Evolutionary conservation across 257 asterid species (phyloP), one percentile per base, ranked within the genome.

Genomic region (Verbascum thapsus): DNA sequence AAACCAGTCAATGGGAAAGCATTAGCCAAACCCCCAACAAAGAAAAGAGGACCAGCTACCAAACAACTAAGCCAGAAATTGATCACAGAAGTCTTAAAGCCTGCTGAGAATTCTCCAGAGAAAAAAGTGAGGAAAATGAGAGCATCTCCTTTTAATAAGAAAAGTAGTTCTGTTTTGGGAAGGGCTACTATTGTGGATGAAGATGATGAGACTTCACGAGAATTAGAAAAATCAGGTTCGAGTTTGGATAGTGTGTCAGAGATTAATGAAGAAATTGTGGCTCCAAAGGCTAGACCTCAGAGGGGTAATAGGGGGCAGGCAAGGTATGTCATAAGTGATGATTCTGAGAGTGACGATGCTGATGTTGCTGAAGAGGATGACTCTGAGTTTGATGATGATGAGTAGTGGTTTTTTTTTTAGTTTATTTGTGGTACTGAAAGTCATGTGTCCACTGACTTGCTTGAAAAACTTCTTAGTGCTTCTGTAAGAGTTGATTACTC

Each of bases 111-210:
- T 59, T 83, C 97, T 3, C 99, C 96, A 3, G 96, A 85, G 47
- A 90, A 73, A 69, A 94, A 87, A 67, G 92, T 85, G 61, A 87
- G 96, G 79, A 81, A 78, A 66, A 82, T 82, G 92, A 85, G 99
- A 63, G 82, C 72, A 6, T 94, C 99, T 4, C 97, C 97, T 1
- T 94, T 87, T 68, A 87, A 94, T 87, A 91, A 91, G 90, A 90
- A 94, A 70, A 89, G 97, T 69, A 83, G 95, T 55, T 81, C 97
- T 38, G 20, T 85, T 51, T 52, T 85, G 23, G 91, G 86, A 55
- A 80, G 72, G 63, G 45, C 80, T 3, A 47, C 66, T 17, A 64
- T 8, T 4, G 5, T 69, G 26, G 84, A 69, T 9, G 76, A 69
- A 7, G 83, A 73, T 10, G 87, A 65, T 7, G 78, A 70, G 34